phyloP scores from a whole-genome alignment of 139 green algal genomes.

The Haematococcus sp. region DNA sequence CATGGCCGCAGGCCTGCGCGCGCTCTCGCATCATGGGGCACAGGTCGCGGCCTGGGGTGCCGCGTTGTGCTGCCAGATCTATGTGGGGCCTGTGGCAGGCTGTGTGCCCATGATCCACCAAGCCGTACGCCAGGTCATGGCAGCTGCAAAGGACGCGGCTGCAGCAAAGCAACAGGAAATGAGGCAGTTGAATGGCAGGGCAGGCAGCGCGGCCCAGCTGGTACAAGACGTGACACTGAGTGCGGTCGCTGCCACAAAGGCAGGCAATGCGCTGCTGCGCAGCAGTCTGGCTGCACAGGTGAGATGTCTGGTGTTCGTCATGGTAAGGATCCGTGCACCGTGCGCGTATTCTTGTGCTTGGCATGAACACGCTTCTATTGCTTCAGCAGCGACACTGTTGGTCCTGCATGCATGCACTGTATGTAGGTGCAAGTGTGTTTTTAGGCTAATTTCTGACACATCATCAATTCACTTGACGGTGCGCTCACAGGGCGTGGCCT shows the following conservation, averaged over 20 bases:
- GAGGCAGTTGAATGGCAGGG: not conserved
- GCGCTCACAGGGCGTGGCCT: too few species aligned
- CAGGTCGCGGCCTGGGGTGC: conserved; percentile 1
- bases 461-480: too few species aligned
- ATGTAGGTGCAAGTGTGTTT: too few species aligned
- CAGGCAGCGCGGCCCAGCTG: not conserved
- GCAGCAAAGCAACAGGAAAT: not conserved
- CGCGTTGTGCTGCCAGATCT: conserved; percentile 5
- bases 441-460: too few species aligned
- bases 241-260: too few species aligned
- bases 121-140: not conserved
- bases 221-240: too few species aligned
- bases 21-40: not conserved
- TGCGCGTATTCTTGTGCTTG: too few species aligned
- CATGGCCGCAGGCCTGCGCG: not conserved
- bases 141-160: conserved; percentile 2
- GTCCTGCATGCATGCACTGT: too few species aligned
- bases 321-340: not conserved
- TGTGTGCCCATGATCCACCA: not conserved
- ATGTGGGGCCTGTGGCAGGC: not conserved
- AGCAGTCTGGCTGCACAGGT: conserved; percentile 8
- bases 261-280: not conserved
- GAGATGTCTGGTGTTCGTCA: not conserved
- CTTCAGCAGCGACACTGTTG: too few species aligned
- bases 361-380: too few species aligned